phyloP scores from a whole-genome alignment of 345 rosid genomes.

The Brassica napus region Da-Ae NC_063436.1:1596501-1597000 shows the following conservation, averaged over 20 bases:
- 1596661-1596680: conserved; percentile 18
- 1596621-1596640: conserved; percentile 24
- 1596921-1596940: conserved; percentile 28
- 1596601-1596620: conserved; percentile 11
- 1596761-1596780: background rate
- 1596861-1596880: background rate
- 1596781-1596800: background rate
- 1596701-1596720: background rate
- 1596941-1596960: conserved; percentile 17
- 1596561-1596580: conserved; percentile 5
- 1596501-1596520: conserved; percentile 27
- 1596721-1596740: conserved; percentile 18
- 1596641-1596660: conserved; percentile 8
- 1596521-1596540: conserved; percentile 30
- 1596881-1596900: conserved; percentile 38
- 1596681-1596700: conserved; percentile 22
- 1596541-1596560: conserved; percentile 17
- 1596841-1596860: conserved; percentile 49
- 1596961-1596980: conserved; percentile 12
- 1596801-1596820: background rate
- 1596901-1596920: conserved; percentile 22
- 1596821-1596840: conserved; percentile 28
- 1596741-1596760: conserved; percentile 14
- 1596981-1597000: conserved; percentile 38
- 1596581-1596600: background rate